These are phyloP conservation scores for Arthrobotrys entomopaga DNA, from an alignment of 2,329 filamentous ascomycete species.

Conservation along the genomic window DNA sequence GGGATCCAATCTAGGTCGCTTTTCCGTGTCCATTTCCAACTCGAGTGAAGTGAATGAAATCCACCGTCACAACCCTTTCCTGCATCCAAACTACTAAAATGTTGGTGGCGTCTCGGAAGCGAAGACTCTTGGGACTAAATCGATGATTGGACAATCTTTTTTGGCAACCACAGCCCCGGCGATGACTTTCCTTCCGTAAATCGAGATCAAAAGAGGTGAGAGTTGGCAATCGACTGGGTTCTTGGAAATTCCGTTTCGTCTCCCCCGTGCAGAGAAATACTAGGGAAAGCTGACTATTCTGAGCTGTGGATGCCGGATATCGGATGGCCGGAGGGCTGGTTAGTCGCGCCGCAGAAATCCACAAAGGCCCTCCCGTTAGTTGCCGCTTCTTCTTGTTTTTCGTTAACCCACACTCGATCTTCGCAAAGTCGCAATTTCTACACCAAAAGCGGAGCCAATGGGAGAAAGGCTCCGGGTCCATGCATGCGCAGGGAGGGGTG, in stretches of 20 bases:
- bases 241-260: slow-evolving; percentile 10
- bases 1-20: slow-evolving; percentile 39
- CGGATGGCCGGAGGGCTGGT: not conserved
- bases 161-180: slow-evolving; percentile 28
- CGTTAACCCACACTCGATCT: slow-evolving; percentile 33
- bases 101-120: slow-evolving; percentile 54
- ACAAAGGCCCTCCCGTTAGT: slow-evolving; percentile 47
- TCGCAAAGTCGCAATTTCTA: slow-evolving; percentile 44
- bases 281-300: slow-evolving; percentile 15
- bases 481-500: slow-evolving; percentile 50
- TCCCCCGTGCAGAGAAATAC: too few species aligned
- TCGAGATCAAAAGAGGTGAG: slow-evolving; percentile 23
- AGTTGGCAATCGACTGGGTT: slow-evolving; percentile 15
- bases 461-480: slow-evolving; percentile 32
- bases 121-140: slow-evolving; percentile 14
- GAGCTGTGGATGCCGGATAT: slow-evolving; percentile 25
- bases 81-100: slow-evolving; percentile 44
- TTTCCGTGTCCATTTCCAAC: slow-evolving; percentile 22
- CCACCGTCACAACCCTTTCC: slow-evolving; percentile 37
- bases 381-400: slow-evolving; percentile 51
- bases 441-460: slow-evolving; percentile 32
- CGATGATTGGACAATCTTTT: slow-evolving; percentile 33
- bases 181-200: slow-evolving; percentile 36
- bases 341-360: slow-evolving; percentile 42
- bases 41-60: slow-evolving; percentile 29